phyloP scores from a whole-genome alignment of 1,284 basidiomycete genomes.

The Cutaneotrichosporon curvatum region DNA sequence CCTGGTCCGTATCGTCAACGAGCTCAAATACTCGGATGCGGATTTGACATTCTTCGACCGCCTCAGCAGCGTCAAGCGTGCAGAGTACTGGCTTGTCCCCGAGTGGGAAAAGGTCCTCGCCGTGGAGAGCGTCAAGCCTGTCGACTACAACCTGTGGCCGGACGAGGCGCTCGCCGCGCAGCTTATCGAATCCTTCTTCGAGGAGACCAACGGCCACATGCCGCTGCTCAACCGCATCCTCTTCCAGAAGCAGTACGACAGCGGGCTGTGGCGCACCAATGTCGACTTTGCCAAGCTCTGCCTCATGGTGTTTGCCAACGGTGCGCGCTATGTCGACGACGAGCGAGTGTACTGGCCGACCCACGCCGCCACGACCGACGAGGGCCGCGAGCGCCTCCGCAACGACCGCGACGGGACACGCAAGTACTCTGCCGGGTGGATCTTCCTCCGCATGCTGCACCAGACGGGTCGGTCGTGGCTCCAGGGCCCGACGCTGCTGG shows the following conservation, averaged over 20 bases:
- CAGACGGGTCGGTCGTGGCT: conserved; percentile 53
- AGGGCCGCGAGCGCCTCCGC: conserved; percentile 32
- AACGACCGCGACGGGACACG: conserved; percentile 37
- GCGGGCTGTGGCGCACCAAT: conserved; percentile 56
- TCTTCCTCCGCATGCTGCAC: conserved; percentile 61
- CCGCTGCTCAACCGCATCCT: conserved; percentile 72
- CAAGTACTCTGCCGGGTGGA: conserved; percentile 62
- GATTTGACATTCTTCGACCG: conserved; percentile 25
- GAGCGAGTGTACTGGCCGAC: conserved; percentile 52
- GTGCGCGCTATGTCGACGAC: conserved; percentile 60
- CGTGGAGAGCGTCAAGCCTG: conserved; percentile 28
- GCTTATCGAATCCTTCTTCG: conserved; percentile 66
- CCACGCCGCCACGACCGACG: conserved; percentile 36
- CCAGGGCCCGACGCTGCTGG: conserved; percentile 59
- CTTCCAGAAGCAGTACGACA: conserved; percentile 59
- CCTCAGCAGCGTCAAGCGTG: conserved; percentile 27
- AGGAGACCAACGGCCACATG: conserved; percentile 54
- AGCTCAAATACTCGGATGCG: conserved; percentile 52
- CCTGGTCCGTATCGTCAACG: conserved; percentile 59
- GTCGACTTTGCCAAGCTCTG: conserved; percentile 60
- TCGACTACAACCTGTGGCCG: conserved; percentile 43
- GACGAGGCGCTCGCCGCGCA: conserved; percentile 53
- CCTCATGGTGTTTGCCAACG: conserved; percentile 67
- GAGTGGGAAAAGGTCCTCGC: conserved; percentile 44
- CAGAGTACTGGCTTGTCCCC: conserved; percentile 42